phyloP scores from a whole-genome alignment of 257 asterid species.

The Capsicum rhomboideum region DNA sequence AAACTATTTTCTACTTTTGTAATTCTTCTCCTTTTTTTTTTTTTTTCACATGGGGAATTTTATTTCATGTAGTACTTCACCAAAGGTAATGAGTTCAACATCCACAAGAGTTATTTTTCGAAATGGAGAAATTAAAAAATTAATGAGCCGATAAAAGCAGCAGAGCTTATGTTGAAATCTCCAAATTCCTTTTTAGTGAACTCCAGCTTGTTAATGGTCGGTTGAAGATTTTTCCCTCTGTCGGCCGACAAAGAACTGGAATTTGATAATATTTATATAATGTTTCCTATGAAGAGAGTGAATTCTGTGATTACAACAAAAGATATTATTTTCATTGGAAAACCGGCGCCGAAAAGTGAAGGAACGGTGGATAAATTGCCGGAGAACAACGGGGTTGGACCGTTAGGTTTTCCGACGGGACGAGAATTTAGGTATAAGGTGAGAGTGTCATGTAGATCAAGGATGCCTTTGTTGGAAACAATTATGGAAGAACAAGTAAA shows the following conservation, averaged over 20 bases:
- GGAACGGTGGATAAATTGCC: background rate
- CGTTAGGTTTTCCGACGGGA: background rate
- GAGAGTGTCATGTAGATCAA: slow-evolving; percentile 19
- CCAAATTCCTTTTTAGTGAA: slow-evolving; percentile 45
- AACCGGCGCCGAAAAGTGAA: background rate
- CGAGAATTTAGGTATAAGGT: slow-evolving; percentile 10
- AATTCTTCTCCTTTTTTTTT: background rate
- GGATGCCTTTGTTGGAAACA: slow-evolving; percentile 31
- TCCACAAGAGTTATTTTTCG: slow-evolving; percentile 56
- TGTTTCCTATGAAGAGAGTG: slow-evolving; percentile 52
- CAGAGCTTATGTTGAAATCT: slow-evolving; percentile 66
- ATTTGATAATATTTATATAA: slow-evolving; percentile 42
- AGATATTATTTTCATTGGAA: slow-evolving; percentile 46
- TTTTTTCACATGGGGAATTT: slow-evolving; percentile 59
- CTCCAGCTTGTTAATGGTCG: slow-evolving; percentile 33
- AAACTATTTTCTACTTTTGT: background rate
- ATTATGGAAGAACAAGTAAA: slow-evolving; percentile 24
- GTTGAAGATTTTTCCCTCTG: slow-evolving; percentile 46
- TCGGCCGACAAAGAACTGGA: slow-evolving; percentile 64
- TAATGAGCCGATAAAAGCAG: slow-evolving; percentile 52
- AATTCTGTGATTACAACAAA: slow-evolving; percentile 45
- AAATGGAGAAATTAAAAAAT: slow-evolving; percentile 50
- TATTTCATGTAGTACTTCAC: slow-evolving; percentile 36
- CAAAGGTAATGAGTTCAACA: slow-evolving; percentile 20
- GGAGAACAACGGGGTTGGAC: background rate